Conservation (phyloP, 805 yeast genomes). For the Peterozyma xylosa region DNA sequence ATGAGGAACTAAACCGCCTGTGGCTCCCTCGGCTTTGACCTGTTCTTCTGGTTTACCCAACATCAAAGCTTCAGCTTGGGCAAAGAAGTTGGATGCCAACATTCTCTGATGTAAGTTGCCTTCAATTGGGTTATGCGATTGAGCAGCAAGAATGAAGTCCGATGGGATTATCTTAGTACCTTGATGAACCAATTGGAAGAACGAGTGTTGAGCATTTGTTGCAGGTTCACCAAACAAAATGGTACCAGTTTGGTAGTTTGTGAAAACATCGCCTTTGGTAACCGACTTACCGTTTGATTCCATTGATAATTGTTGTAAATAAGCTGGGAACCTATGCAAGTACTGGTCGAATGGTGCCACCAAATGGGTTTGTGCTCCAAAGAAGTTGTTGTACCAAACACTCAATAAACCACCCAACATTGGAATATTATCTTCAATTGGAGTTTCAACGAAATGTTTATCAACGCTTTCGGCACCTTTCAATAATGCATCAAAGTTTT, state of each 20-base stretch:
- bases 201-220: conserved; percentile 97
- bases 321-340: conserved; percentile 98
- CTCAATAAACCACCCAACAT: conserved; percentile 86
- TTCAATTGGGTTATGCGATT: conserved; percentile 96
- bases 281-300: conserved; percentile 99
- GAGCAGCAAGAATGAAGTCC: conserved; percentile 94
- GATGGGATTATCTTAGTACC: conserved; percentile 97
- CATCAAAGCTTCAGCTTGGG: conserved; percentile 97
- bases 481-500: conserved; percentile 84
- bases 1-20: conserved; percentile 85
- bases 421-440: conserved; percentile 89
- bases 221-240: conserved; percentile 98
- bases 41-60: conserved; percentile 84
- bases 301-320: conserved; percentile 97
- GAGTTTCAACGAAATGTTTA: conserved; percentile 77
- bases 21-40: conserved; percentile 85
- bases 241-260: conserved; percentile 93
- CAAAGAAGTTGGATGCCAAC: conserved; percentile 98
- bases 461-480: conserved; percentile 98
- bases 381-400: conserved; percentile 98
- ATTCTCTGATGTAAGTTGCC: conserved; percentile 90
- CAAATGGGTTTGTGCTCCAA: conserved; percentile 95
- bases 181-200: conserved; percentile 99
- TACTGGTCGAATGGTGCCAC: conserved; percentile 99
- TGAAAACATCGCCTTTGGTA: conserved; percentile 84